A percentile compares a stretch with the other conserved stretches of the same genome.
phyloP scores from a whole-genome alignment of 1,284 basidiomycete genomes.

The Sanghuangporus sanghuang region DNA sequence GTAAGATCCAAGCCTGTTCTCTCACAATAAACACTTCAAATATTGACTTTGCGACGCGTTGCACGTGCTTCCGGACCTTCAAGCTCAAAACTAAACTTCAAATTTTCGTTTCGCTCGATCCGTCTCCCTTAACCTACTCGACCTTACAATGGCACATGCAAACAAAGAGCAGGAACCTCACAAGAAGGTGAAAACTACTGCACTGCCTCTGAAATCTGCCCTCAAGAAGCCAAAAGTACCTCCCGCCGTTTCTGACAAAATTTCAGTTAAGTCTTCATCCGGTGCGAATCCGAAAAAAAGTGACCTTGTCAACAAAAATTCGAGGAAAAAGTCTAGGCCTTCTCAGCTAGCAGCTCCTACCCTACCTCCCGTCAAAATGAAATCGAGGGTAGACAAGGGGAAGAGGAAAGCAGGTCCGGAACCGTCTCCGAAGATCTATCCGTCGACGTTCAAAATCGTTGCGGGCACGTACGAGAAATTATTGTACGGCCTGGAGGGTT shows the following conservation, averaged over 20 bases:
- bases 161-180: background rate
- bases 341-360: background rate
- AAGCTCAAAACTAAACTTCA: background rate
- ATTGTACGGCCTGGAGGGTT: conserved; percentile 85
- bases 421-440: conserved; percentile 25
- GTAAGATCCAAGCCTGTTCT: background rate
- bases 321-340: background rate
- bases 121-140: background rate
- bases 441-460: conserved; percentile 76
- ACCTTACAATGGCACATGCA: background rate
- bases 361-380: background rate
- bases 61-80: background rate
- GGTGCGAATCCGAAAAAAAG: background rate
- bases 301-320: background rate
- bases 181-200: conserved; percentile 4
- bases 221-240: conserved; percentile 3
- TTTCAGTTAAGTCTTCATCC: background rate
- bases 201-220: conserved; percentile 13
- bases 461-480: conserved; percentile 95
- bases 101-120: background rate
- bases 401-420: conserved; percentile 10
- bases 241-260: background rate
- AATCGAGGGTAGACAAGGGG: conserved; percentile 39
- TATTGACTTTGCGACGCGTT: background rate
- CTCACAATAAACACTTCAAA: no score